Evolutionary conservation across 176 grass and related monocot species (phyloP).

Genomic region (Oryza meridionalis): DNA sequence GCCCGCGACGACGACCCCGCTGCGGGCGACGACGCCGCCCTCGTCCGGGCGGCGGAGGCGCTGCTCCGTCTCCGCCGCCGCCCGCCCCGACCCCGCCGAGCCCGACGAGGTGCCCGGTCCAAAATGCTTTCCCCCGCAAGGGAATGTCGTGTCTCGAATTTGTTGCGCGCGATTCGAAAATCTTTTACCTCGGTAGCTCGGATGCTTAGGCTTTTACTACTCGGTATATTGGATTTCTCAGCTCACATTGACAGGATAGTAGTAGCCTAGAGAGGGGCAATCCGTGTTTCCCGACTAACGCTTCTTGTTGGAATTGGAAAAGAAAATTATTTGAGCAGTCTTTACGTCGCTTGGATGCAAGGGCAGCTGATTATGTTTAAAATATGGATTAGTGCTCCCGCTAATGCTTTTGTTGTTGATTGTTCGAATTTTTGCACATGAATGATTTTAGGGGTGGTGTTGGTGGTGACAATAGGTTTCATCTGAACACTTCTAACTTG

Average conservation of each 20-base stretch:
- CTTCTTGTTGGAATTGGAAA: not conserved
- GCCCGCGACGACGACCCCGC: not conserved
- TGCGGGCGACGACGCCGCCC: slow-evolving; percentile 29
- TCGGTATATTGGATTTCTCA: not conserved
- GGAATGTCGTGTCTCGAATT: too few species aligned
- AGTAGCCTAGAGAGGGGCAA: not conserved
- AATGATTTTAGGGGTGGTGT: not conserved
- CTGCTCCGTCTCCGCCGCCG: slow-evolving; percentile 16
- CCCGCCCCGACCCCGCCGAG: slow-evolving; percentile 44
- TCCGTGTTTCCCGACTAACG: not conserved
- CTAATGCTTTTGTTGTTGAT: not conserved
- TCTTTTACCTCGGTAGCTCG: not conserved
- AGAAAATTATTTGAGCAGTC: not conserved
- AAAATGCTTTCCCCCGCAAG: too few species aligned
- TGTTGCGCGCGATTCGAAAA: not conserved
- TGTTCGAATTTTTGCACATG: not conserved
- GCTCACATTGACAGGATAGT: not conserved
- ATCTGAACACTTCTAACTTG: not conserved
- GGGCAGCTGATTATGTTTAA: not conserved
- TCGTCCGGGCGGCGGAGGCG: slow-evolving; percentile 50
- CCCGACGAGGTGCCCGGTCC: slow-evolving; percentile 54
- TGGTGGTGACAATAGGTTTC: not conserved
- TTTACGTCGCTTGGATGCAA: not conserved
- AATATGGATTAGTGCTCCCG: not conserved
- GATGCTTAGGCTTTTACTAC: not conserved